Evolutionary conservation across 768 basidiomycete genomes (phyloP), one percentile per base, ranked within the genome.

Genomic region (Cyclocybe aegerita): DNA sequence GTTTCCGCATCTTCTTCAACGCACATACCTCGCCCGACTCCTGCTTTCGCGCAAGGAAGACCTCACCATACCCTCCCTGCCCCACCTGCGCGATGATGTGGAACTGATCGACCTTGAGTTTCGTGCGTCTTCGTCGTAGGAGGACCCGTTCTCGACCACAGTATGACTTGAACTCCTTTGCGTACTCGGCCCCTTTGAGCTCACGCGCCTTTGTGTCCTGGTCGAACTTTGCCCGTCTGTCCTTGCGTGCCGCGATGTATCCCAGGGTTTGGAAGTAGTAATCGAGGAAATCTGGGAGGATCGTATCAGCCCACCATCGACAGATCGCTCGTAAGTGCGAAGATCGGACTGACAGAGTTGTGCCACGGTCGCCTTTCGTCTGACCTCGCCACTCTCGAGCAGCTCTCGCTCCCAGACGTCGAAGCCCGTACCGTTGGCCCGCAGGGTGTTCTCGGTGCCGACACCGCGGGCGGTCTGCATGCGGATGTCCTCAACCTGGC

Each of bases 81-180:
- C 97, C 97, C 42, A 99, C 93, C 69, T 99, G 97, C 0, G 94
- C 93, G 56, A 99, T 95, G 66, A 99, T 96, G 63, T 97, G 92
- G 70, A 99, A 99, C 62, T 96, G 91, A 43, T 98, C 93, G 17
- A 99, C 84, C 52, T 85, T 82, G 38, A 98, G 78, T 65, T 97
- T 99, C 9, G 95, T 86, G 34, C 97, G 79, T n/a, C 97, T 81
- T 54, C 89, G 86, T 47, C 97, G 80, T n/a, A 99, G 77, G 7
- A 97, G 65, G 4, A 95, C 95, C 10, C 96, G 88, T 68, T 99
- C 97, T 17, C 94, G 82, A 2, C 94, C 95, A 55, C 86, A 88
- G 70, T 99, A 98, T 0, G 91, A 93, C 63, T 86, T 88, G 76
- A 93, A 89, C 66, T 98, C 97, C 55, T 85, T 85, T 5, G 75